A percentile compares a stretch with the other conserved stretches of the same genome.
These are phyloP conservation scores for Asterophora parasitica DNA, from an alignment of 768 basidiomycete genomes.

Conservation along the genomic window DNA sequence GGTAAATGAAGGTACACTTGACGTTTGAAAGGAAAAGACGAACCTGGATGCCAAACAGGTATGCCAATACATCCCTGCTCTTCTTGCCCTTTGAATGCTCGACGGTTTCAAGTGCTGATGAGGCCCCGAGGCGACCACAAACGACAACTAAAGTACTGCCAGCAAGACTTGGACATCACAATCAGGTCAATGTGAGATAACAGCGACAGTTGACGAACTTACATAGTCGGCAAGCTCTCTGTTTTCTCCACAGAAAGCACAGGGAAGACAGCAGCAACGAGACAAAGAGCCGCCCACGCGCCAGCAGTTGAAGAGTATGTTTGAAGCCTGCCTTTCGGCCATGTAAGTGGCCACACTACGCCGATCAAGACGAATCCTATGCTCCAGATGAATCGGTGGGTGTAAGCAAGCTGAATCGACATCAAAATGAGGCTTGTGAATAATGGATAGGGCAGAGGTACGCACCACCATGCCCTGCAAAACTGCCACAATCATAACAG, in stretches of 20 bases:
- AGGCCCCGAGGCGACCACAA: constrained; percentile 23
- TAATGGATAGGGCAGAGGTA: constrained; percentile 8
- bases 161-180: constrained; percentile 27
- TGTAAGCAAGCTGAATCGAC: constrained; percentile 56
- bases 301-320: constrained; percentile 22
- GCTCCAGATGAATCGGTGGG: constrained; percentile 68
- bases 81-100: constrained; percentile 8
- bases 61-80: constrained; percentile 5
- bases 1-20: neutral
- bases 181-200: neutral
- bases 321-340: constrained; percentile 33
- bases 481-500: constrained; percentile 32
- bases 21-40: neutral
- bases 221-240: constrained; percentile 62
- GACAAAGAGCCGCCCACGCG: constrained; percentile 47
- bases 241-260: constrained; percentile 66
- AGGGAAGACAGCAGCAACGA: constrained; percentile 62
- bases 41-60: constrained; percentile 21
- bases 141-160: constrained; percentile 46
- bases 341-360: constrained; percentile 60
- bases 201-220: constrained; percentile 19
- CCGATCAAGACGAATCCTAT: constrained; percentile 58
- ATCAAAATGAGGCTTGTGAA: neutral
- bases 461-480: constrained; percentile 74
- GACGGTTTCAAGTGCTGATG: constrained; percentile 4